Evolutionary conservation across 2,329 filamentous ascomycete species (phyloP), one percentile per base, ranked within the genome.

Genomic region (Epichloe uncinata): DNA sequence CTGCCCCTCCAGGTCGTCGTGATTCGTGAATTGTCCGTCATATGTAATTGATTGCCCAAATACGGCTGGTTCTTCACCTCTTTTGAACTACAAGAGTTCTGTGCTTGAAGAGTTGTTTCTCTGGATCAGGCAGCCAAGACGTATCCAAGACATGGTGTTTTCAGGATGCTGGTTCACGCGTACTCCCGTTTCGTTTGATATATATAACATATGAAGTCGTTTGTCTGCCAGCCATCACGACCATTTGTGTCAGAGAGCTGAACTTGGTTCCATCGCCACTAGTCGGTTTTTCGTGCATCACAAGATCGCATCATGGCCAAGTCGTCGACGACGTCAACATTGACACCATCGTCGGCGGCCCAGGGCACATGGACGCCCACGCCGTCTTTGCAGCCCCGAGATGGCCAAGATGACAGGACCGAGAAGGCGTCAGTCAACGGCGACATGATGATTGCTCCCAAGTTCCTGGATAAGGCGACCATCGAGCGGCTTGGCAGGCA

Each of bases 401-500:
- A 47, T 26, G 22, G 30, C 22, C 37, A 2, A 20, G 43, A 47
- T 45, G 37, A 42, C 13, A 15, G 15, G 18, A 34, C 44, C 2
- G 43, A 47, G 42, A 45, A 42, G 22, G 26, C 18, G 3, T 48
- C 45, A 11, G 47, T 45, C 20, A 37, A 45, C 26, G 49, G 20
- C 6, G 45, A 44, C 35, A 22, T 7, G 20, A 52, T 7, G 33
- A 52, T 2, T 11, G n/a, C 26, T 11, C 36, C 48, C 36, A 46
- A 52, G 34, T 43, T 42, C 26, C 38, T 52, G 41, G 52, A 59
- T 44, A 58, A 60, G 16, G 55, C 58, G 16, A 69, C 71, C 48
- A 66, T 85, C 44, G 78, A 85, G 57, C 70, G 72, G 15, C 69
- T 86, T 1, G 82, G 82, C 44, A 73, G 81, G 49, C 71, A 81